These are phyloP conservation scores for Fusarium lyarnte DNA, from an alignment of 2,329 filamentous ascomycete species.

Conservation along the genomic window DNA sequence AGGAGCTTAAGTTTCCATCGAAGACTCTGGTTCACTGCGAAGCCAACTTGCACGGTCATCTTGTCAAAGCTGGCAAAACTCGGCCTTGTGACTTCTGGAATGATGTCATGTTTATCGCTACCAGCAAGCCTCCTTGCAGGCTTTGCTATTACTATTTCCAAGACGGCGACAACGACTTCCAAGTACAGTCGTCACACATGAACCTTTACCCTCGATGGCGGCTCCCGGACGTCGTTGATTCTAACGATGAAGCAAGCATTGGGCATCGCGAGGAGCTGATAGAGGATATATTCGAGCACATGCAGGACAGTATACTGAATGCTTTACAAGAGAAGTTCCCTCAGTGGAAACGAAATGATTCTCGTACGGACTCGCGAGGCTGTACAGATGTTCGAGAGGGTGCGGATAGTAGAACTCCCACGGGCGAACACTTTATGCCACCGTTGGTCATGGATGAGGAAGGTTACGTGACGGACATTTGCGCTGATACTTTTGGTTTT, in stretches of 20 bases:
- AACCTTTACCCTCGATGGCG: slow-evolving; percentile 5
- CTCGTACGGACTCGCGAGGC: neutral
- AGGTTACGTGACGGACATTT: neutral
- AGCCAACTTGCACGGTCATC: neutral
- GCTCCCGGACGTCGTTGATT: neutral
- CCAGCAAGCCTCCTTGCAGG: slow-evolving; percentile 5
- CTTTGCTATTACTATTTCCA: slow-evolving; percentile 8
- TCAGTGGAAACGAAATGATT: slow-evolving; percentile 1
- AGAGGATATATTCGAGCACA: neutral
- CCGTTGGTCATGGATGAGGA: neutral
- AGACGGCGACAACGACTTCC: neutral
- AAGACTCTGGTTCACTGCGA: slow-evolving; percentile 3
- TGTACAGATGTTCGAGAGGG: neutral
- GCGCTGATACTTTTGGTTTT: neutral
- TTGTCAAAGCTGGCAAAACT: neutral
- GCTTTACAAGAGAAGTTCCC: neutral
- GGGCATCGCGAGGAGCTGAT: neutral
- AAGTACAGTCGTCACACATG: slow-evolving; percentile 1
- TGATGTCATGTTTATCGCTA: neutral
- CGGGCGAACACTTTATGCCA: neutral
- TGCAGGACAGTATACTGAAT: neutral
- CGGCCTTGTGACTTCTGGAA: slow-evolving; percentile 1
- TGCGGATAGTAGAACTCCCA: neutral
- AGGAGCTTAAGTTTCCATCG: neutral
- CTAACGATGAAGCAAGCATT: neutral